Percentiles rank a stretch among this genome's conserved stretches.
These are phyloP conservation scores for Bryoglossum gracile DNA, from an alignment of 495 filamentous ascomycete genomes.

Conservation along the genomic window DNA sequence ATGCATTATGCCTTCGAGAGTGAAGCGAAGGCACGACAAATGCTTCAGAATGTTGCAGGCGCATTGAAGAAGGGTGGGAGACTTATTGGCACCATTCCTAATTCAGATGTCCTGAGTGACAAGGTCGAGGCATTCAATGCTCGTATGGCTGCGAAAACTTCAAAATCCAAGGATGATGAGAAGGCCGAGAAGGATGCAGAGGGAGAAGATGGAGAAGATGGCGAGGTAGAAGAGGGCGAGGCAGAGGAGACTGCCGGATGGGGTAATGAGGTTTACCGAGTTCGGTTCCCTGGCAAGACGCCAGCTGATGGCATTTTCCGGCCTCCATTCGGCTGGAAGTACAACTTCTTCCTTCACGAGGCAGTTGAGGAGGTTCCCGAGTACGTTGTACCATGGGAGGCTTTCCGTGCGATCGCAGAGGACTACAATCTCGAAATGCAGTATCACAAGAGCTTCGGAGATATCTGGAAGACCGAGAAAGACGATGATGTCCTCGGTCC, in stretches of 20 bases:
- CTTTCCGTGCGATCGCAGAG: constrained; percentile 87
- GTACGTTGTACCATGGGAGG: constrained; percentile 97
- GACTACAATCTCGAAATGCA: constrained; percentile 94
- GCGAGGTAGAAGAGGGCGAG: constrained; percentile 44
- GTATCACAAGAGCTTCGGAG: constrained; percentile 81
- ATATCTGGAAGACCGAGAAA: constrained; percentile 87
- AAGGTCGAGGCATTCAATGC: constrained; percentile 56
- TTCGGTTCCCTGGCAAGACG: constrained; percentile 74
- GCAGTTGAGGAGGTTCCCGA: constrained; percentile 95
- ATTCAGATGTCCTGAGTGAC: constrained; percentile 75
- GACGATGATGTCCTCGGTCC: constrained; percentile 69
- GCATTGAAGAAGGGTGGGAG: constrained; percentile 86
- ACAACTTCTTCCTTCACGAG: constrained; percentile 90
- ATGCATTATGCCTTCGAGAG: constrained; percentile 98
- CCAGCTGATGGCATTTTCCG: constrained; percentile 79
- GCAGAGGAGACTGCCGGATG: constrained; percentile 60
- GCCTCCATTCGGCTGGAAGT: constrained; percentile 95
- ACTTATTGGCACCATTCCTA: constrained; percentile 89
- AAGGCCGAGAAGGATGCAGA: constrained; percentile 19
- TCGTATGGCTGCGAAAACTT: constrained; percentile 33
- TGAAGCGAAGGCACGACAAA: constrained; percentile 77
- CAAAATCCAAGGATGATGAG: constrained; percentile 23
- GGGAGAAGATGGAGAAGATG: too few relatives aligned
- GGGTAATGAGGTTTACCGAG: constrained; percentile 88
- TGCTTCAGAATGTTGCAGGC: constrained; percentile 89